phyloP scores from a whole-genome alignment of 108 stramenopile genomes.

The Epipyxis sp. region DNA sequence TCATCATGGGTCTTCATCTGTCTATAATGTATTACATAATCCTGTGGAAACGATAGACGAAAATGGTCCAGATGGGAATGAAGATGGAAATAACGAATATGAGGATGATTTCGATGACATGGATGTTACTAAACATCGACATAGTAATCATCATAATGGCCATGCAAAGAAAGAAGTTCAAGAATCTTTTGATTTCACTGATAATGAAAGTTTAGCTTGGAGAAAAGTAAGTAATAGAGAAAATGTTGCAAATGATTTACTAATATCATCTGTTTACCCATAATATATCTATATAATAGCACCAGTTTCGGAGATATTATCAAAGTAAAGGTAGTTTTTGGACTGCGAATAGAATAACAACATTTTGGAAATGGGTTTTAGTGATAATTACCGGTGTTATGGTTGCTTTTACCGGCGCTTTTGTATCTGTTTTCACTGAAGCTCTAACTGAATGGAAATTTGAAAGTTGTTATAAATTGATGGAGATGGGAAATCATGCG shows the following conservation, averaged over 20 bases:
- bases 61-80: neutral
- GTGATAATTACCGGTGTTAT: neutral
- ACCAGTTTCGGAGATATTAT: constrained; percentile 23
- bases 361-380: constrained; percentile 30
- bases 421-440: constrained; percentile 25
- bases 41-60: no score
- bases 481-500: constrained; percentile 16
- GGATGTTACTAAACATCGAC: neutral
- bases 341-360: constrained; percentile 18
- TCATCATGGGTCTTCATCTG: no score
- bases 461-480: constrained; percentile 11
- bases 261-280: neutral
- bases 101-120: constrained; percentile 19
- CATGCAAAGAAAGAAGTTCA: neutral
- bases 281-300: neutral
- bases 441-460: constrained; percentile 25
- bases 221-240: constrained; percentile 25
- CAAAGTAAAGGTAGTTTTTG: constrained; percentile 22
- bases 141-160: neutral
- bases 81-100: neutral
- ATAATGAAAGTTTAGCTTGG: constrained; percentile 9
- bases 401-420: constrained; percentile 5
- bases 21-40: no score
- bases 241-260: neutral
- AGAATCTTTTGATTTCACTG: constrained; percentile 28